Evolutionary conservation across 176 grass and related monocot species (phyloP).

Genomic region (Thalia dealbata): DNA sequence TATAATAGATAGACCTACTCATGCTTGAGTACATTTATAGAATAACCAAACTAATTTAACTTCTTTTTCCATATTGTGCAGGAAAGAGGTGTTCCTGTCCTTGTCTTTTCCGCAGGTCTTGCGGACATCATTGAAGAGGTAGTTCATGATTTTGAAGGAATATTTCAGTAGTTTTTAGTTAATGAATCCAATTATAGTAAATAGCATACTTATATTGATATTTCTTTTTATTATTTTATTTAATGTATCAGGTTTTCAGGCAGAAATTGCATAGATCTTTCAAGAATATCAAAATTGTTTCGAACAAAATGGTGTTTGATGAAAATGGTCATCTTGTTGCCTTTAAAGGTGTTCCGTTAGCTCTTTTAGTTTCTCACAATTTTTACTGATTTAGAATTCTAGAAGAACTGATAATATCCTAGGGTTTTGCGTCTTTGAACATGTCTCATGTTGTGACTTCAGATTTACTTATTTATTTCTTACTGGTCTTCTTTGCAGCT

Average conservation of each 20-base stretch:
- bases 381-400: neutral
- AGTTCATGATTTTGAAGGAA: neutral
- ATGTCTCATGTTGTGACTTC: neutral
- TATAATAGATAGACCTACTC: too few relatives aligned
- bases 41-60: conserved; percentile 2
- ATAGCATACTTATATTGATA: neutral
- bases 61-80: conserved; percentile 28
- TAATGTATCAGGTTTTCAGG: conserved; percentile 58
- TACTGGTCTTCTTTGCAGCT: too few relatives aligned
- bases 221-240: conserved; percentile 5
- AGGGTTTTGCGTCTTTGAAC: neutral
- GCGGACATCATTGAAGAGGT: conserved; percentile 96
- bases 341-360: conserved; percentile 69
- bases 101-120: conserved; percentile 97
- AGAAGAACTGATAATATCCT: neutral
- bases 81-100: conserved; percentile 68
- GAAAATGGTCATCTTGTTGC: conserved; percentile 62
- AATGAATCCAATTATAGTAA: neutral
- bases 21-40: neutral
- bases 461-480: too few relatives aligned
- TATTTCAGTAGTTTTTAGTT: neutral
- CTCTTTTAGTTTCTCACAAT: neutral
- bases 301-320: conserved; percentile 88
- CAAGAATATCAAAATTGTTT: conserved; percentile 85
- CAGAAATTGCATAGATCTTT: conserved; percentile 76